Evolutionary conservation across 768 basidiomycete genomes (phyloP).

Genomic region (Serendipita sp.): DNA sequence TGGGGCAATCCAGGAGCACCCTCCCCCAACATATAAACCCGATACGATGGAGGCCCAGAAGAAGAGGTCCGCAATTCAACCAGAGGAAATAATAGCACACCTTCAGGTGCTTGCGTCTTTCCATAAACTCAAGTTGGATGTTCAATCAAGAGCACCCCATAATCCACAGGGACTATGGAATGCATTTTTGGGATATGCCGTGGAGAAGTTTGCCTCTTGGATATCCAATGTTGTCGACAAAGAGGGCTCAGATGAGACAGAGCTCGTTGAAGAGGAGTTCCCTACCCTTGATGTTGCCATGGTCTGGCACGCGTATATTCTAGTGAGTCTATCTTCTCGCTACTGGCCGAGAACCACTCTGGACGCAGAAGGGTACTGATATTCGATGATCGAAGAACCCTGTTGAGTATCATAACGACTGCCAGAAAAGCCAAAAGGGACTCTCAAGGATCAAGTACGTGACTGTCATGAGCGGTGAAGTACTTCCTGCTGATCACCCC

Average conservation of each 20-base stretch:
- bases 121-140: slow-evolving; percentile 6
- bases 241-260: neutral
- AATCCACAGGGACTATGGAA: neutral
- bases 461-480: neutral
- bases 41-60: neutral
- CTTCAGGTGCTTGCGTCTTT: neutral
- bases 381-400: neutral
- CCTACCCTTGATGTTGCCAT: slow-evolving; percentile 6
- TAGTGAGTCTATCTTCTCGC: neutral
- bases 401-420: slow-evolving; percentile 5
- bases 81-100: slow-evolving; percentile 5
- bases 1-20: too few species aligned
- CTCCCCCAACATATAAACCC: too few species aligned
- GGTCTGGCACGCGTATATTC: slow-evolving; percentile 4
- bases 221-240: slow-evolving; percentile 6
- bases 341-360: neutral
- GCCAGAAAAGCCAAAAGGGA: slow-evolving; percentile 3
- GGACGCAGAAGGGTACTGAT: neutral
- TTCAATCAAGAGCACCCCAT: neutral
- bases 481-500: too few species aligned
- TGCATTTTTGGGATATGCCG: neutral
- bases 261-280: neutral
- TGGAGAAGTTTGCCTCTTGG: slow-evolving; percentile 6
- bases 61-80: slow-evolving; percentile 2
- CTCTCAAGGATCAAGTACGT: slow-evolving; percentile 3